A percentile compares a stretch with the other conserved stretches of the same genome.
These are phyloP conservation scores for Adansonia rubrostipa DNA, from an alignment of 441 rosid species.

Conservation along the genomic window DNA sequence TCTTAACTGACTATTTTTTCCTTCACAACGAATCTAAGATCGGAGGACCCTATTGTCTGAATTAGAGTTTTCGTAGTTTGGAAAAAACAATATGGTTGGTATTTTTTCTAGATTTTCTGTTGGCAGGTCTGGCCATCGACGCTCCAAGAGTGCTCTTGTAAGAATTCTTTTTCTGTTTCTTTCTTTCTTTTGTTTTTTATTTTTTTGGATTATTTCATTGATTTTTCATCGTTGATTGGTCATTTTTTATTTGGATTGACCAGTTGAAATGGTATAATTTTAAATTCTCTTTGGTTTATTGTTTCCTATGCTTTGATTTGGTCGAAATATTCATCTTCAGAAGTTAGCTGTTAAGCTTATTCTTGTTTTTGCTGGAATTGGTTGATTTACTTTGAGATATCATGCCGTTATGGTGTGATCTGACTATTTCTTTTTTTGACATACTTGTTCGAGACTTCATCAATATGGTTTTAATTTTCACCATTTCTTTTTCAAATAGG, in stretches of 20 bases:
- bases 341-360: background rate
- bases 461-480: background rate
- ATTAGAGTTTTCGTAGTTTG: background rate
- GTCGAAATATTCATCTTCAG: background rate
- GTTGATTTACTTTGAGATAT: background rate
- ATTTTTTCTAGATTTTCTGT: constrained; percentile 82
- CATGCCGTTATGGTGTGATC: constrained; percentile 8
- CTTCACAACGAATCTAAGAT: constrained; percentile 25
- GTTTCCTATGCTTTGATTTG: constrained; percentile 10
- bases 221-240: constrained; percentile 16
- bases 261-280: background rate
- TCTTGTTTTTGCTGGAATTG: background rate
- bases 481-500: constrained; percentile 7
- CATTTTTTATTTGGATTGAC: constrained; percentile 21
- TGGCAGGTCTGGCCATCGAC: constrained; percentile 66
- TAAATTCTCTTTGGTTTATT: background rate
- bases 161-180: constrained; percentile 30
- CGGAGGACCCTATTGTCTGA: constrained; percentile 19
- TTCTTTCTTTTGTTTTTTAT: background rate
- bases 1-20: background rate
- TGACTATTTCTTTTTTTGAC: background rate
- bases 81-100: constrained; percentile 64
- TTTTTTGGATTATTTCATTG: constrained; percentile 1
- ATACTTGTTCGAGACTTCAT: background rate
- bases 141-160: constrained; percentile 86